Evolutionary conservation across 2,329 filamentous ascomycete species (phyloP), one percentile per base, ranked within the genome.

Genomic region (Septoria linicola): DNA sequence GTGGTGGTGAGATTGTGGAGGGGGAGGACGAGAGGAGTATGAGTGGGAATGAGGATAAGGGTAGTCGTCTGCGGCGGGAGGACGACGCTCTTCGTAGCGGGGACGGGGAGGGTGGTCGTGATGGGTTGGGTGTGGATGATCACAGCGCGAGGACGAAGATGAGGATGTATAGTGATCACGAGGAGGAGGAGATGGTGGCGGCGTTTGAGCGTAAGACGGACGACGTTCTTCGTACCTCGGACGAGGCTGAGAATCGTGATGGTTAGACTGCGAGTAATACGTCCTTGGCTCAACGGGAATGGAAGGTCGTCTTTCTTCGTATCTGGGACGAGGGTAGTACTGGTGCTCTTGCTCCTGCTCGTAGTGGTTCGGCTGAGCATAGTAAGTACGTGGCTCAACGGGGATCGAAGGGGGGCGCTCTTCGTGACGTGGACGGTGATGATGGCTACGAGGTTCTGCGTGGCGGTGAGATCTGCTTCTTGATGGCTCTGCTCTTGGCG

Each of bases 31-130:
- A n/a, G n/a, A n/a, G n/a, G n/a, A n/a, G n/a, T n/a, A n/a, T n/a
- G n/a, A n/a, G n/a, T n/a, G n/a, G n/a, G n/a, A n/a, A n/a, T n/a
- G n/a, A n/a, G 40, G 23, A n/a, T 16, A 17, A 30, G 40, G 21
- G 40, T 42, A 27, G 16, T 27, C 16, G 5, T 34, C 31, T 16
- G 31, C 13, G 14, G 13, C 31, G 11, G 31, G 31, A 16, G 41
- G 30, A 21, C 31, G 27, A 11, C 41, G 30, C 21, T 44, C 41
- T 25, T 44, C 41, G 41, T 44, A 44, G 4, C 25, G 41, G 5
- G 41, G 30, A 13, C 30, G 41, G 2, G 36, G 16, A 39, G 27
- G 27, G 20, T 17, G 14, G n/a, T 32, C 41, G 19, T 17, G 13
- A n/a, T 17, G 23, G 20, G 20, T 30, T n/a, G 41, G 13, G n/a